A percentile compares a stretch with the other conserved stretches of the same genome.
Evolutionary conservation across 148 eudicot genomes (phyloP).

Genomic region (Drosera capensis): DNA sequence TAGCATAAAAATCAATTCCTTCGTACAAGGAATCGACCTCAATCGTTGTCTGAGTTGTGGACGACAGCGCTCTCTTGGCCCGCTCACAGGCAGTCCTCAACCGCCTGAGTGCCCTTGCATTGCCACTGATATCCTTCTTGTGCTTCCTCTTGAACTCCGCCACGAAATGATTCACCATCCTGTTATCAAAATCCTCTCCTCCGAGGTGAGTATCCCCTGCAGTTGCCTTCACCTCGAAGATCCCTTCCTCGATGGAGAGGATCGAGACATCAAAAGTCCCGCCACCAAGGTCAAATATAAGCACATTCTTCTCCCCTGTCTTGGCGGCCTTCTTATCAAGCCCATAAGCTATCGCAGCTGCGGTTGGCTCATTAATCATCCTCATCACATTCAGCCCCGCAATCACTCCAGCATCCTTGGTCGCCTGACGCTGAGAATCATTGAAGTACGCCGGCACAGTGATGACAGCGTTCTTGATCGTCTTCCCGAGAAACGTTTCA

Average conservation of each 20-base stretch:
- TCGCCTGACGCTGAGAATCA: no score
- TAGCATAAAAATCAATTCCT: not conserved
- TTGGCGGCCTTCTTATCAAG: not conserved
- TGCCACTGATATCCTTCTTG: not conserved
- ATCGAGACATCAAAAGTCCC: no score
- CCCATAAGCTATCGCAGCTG: not conserved
- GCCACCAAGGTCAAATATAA: not conserved
- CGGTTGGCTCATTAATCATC: not conserved
- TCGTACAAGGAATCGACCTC: no score
- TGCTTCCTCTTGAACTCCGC: not conserved
- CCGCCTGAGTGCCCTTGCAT: not conserved
- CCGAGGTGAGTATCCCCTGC: not conserved
- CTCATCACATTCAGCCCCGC: not conserved
- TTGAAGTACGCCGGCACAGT: not conserved
- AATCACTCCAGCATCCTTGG: not conserved
- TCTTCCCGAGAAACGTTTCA: not conserved
- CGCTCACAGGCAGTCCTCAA: not conserved
- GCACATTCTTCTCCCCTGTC: not conserved
- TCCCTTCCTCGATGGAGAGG: not conserved
- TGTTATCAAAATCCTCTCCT: not conserved
- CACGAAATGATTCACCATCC: not conserved
- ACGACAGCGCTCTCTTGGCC: not conserved
- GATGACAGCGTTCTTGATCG: not conserved
- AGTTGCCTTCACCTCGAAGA: not conserved
- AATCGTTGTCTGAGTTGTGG: not conserved